Conservation (phyloP, 441 rosid species). For the Adansonia madagascariensis region DNA sequence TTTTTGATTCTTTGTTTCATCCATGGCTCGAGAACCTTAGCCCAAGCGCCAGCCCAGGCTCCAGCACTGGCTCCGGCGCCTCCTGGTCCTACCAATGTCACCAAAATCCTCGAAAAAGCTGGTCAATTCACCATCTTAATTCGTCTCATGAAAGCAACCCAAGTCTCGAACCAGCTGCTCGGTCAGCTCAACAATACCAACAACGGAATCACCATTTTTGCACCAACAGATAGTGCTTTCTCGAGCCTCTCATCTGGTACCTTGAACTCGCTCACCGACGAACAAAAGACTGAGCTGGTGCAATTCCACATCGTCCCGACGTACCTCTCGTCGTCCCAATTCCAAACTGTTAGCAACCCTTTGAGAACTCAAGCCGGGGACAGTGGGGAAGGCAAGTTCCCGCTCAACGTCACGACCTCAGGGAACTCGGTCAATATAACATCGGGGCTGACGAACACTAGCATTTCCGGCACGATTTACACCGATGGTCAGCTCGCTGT, state of each 20-base stretch:
- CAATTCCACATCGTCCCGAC: constrained; percentile 77
- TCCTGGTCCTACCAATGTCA: constrained; percentile 52
- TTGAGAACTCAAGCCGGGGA: constrained; percentile 82
- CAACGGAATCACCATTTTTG: constrained; percentile 81
- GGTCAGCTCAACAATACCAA: constrained; percentile 76
- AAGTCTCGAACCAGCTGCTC: constrained; percentile 54
- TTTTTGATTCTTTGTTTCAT: constrained; percentile 42
- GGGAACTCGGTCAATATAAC: constrained; percentile 70
- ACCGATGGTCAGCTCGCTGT: constrained; percentile 82
- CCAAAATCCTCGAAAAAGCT: constrained; percentile 4
- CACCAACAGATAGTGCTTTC: constrained; percentile 71
- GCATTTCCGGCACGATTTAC: constrained; percentile 67
- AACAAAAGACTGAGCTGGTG: constrained; percentile 64
- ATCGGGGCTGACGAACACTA: constrained; percentile 72
- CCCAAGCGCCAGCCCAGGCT: constrained; percentile 35
- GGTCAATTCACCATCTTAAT: constrained; percentile 37
- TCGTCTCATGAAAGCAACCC: constrained; percentile 66
- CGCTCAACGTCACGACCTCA: constrained; percentile 64
- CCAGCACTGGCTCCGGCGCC: constrained; percentile 58
- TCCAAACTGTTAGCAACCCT: constrained; percentile 86
- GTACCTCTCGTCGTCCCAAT: constrained; percentile 56
- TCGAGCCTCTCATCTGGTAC: constrained; percentile 64
- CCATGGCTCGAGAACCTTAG: constrained; percentile 33
- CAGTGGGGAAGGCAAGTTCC: constrained; percentile 53
- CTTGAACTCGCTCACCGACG: constrained; percentile 59